Base-by-base conservation (phyloP, 148 eudicot genomes). In the Cornus kousa region DNA sequence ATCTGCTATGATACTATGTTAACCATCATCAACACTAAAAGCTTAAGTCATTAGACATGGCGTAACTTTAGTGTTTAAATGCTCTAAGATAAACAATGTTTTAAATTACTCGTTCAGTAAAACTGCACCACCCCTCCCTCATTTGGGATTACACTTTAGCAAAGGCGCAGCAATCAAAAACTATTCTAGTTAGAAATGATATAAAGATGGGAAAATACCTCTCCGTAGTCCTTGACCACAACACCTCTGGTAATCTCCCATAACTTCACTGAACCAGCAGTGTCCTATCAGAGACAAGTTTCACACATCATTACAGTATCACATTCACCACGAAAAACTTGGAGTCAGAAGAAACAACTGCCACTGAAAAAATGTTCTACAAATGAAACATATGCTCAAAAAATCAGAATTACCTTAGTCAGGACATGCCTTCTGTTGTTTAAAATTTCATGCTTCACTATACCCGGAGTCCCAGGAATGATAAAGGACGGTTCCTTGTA, bases 211-310 rank as follows among this genome's bases (percentile, higher is more conserved):
- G 39, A 73, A 39, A 67, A 5, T 24, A 96, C 99, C 98, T 92
- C 83, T 83, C 97, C 97, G 80, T 87, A 93, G 82, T 93, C 94
- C 80, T 92, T 83, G 66, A 90, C 69, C 59, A 96, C 95, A 75
- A 87, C 70, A 16, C 99, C 98, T 78, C 85, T 88, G 28, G 99
- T 96, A 73, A 96, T 92, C 83, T 96, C 99, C 99, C 99, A 96
- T 76, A 96, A 87, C 87, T 96, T 96, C 80, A 96, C 99, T 60
- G 87, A 87, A 80, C 98, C 99, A 81, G 92, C 82, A 74, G 93
- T 88, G 80, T 96, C 99, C 99, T 96, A 78, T 17, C 79, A 86
- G 68, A 48, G 62, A 69, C 43, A 82, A 68, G 59, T 8, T 12
- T 55, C 53, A 69, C 20, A 66, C 32, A 24, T 46, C 28, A 20